A percentile compares a stretch with the other conserved stretches of the same genome.
phyloP scores from a whole-genome alignment of 1,284 basidiomycete genomes.

The Cutaneotrichosporon daszewskae region DNA sequence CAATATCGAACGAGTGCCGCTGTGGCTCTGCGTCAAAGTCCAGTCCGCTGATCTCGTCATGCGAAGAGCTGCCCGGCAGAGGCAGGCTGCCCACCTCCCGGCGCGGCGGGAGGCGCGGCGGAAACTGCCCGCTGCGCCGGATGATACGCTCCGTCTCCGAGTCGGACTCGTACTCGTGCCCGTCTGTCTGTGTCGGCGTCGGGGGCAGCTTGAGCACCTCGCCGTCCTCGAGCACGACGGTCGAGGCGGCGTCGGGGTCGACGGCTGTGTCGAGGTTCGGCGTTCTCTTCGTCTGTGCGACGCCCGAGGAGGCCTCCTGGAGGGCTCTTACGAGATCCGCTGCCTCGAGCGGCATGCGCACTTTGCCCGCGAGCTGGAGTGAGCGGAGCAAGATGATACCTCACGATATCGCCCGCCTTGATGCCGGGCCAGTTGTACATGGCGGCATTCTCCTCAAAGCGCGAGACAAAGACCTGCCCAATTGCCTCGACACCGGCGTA shows the following conservation, averaged over 20 bases:
- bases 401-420: constrained; percentile 48
- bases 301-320: constrained; percentile 52
- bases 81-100: too few species aligned
- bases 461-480: constrained; percentile 49
- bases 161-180: constrained; percentile 39
- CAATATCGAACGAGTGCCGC: too few species aligned
- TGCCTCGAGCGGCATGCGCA: constrained; percentile 48
- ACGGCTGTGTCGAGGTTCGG: constrained; percentile 35
- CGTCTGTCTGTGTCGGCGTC: constrained; percentile 45
- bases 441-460: constrained; percentile 46
- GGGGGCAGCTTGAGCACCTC: constrained; percentile 51
- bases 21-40: not conserved
- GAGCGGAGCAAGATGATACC: constrained; percentile 4
- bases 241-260: constrained; percentile 12
- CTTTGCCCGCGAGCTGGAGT: constrained; percentile 46
- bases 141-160: constrained; percentile 35
- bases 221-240: constrained; percentile 32
- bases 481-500: constrained; percentile 51
- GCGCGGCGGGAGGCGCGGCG: constrained; percentile 28
- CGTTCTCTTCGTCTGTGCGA: constrained; percentile 47
- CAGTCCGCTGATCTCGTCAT: too few species aligned
- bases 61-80: too few species aligned
- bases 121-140: constrained; percentile 15
- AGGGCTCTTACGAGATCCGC: constrained; percentile 48
- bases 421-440: constrained; percentile 49